Percentiles rank a stretch among this genome's conserved stretches.
These are phyloP conservation scores for Fusarium vanettenii DNA, from an alignment of 2,329 filamentous ascomycete genomes.

Conservation along the genomic window DNA sequence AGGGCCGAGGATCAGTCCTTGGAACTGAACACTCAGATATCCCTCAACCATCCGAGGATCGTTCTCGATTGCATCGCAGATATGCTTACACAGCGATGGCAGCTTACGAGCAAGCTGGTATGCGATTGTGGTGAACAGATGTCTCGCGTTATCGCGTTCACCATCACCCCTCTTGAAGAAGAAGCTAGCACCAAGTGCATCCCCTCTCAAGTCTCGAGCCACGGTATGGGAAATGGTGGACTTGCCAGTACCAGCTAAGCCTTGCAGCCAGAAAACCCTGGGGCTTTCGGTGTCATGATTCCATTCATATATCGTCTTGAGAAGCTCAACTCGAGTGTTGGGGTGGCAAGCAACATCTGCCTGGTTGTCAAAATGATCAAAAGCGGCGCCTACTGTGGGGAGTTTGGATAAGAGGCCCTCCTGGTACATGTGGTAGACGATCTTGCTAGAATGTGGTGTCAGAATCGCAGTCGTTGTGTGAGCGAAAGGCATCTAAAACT, in stretches of 20 bases:
- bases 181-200: conserved; percentile 51
- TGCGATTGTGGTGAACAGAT: conserved; percentile 55
- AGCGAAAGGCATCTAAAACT: neutral
- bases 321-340: conserved; percentile 47
- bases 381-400: neutral
- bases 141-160: conserved; percentile 49
- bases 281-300: conserved; percentile 29
- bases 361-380: neutral
- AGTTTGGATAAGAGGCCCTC: neutral
- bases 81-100: conserved; percentile 39
- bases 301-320: conserved; percentile 47
- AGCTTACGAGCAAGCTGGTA: conserved; percentile 45
- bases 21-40: conserved; percentile 50
- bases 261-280: conserved; percentile 52
- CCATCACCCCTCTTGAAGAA: conserved; percentile 58
- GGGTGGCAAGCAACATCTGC: conserved; percentile 37
- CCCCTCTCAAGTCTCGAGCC: conserved; percentile 12
- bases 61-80: conserved; percentile 44
- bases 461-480: neutral
- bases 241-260: conserved; percentile 54
- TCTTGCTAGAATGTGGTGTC: neutral
- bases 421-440: neutral
- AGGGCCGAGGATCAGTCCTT: conserved; percentile 51
- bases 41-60: conserved; percentile 46
- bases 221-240: conserved; percentile 53